Percentiles rank a stretch among this genome's conserved stretches.
These are phyloP conservation scores for Amaranthus palmeri DNA, from an alignment of 148 eudicot genomes.

Conservation along the genomic window DNA sequence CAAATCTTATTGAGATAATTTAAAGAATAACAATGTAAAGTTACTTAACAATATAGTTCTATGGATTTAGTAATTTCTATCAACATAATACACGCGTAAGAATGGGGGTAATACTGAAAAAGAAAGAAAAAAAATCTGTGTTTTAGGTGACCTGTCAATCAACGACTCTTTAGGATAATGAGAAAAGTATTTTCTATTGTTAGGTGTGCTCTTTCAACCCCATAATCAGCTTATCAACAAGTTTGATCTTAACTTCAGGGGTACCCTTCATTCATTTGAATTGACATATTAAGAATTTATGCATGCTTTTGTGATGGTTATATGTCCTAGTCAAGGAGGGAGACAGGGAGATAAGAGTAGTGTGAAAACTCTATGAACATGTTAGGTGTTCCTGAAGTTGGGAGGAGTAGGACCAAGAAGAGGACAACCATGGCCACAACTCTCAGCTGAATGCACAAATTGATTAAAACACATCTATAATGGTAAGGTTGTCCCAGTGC, in stretches of 20 bases:
- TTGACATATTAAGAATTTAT: constrained; percentile 11
- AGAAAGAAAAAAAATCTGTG: background rate
- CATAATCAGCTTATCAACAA: background rate
- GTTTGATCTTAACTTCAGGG: background rate
- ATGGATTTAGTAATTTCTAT: no score
- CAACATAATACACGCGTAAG: no score
- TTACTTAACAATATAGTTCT: no score
- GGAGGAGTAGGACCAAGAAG: background rate
- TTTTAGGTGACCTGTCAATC: background rate
- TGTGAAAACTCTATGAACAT: background rate
- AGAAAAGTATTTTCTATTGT: background rate
- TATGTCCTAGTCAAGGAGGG: constrained; percentile 16
- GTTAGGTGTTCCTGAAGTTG: constrained; percentile 17
- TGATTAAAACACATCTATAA: constrained; percentile 15
- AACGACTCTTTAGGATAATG: background rate
- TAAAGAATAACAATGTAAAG: no score
- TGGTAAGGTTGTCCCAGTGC: constrained; percentile 15
- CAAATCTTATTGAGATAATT: no score
- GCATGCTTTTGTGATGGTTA: constrained; percentile 21
- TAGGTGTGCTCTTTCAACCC: background rate
- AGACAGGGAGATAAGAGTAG: background rate
- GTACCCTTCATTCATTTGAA: constrained; percentile 4
- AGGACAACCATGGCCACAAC: constrained; percentile 9
- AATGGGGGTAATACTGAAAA: background rate
- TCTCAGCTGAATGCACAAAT: constrained; percentile 14